These are phyloP conservation scores for Hanseniaspora lachancei DNA, from an alignment of 805 yeast genomes.

Conservation along the genomic window DNA sequence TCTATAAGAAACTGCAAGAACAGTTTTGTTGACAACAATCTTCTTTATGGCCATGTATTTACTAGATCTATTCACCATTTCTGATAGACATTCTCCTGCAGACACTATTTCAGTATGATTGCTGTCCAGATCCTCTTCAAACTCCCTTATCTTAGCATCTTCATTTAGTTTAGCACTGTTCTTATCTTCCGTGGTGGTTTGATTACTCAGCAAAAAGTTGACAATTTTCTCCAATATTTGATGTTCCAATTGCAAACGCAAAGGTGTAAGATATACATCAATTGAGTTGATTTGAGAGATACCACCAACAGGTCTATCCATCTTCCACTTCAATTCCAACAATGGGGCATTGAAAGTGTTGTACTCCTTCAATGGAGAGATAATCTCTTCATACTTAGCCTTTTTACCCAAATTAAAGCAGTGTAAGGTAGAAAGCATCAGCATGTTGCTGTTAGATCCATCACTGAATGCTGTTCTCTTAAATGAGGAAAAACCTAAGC, in stretches of 20 bases:
- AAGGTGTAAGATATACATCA: slow-evolving; percentile 38
- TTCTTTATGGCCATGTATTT: slow-evolving; percentile 49
- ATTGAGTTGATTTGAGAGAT: slow-evolving; percentile 43
- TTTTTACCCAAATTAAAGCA: slow-evolving; percentile 40
- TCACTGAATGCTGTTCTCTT: slow-evolving; percentile 37
- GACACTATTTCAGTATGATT: background rate
- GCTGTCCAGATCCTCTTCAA: background rate
- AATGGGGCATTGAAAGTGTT: slow-evolving; percentile 22
- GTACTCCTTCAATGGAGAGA: slow-evolving; percentile 30
- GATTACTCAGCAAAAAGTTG: slow-evolving; percentile 31
- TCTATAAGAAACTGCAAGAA: slow-evolving; percentile 53
- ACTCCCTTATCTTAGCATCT: background rate
- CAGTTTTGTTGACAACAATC: slow-evolving; percentile 36
- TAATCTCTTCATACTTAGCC: slow-evolving; percentile 40
- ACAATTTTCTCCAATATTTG: slow-evolving; percentile 38
- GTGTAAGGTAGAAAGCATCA: slow-evolving; percentile 35
- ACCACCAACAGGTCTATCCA: slow-evolving; percentile 53
- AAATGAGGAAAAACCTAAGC: slow-evolving; percentile 37
- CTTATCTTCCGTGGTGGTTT: background rate
- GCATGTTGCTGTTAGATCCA: slow-evolving; percentile 39
- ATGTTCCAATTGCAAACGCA: slow-evolving; percentile 46
- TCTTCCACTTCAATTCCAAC: slow-evolving; percentile 38
- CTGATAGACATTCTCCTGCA: slow-evolving; percentile 29
- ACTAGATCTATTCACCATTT: slow-evolving; percentile 63
- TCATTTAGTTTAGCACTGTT: background rate